Conservation (phyloP, 2,329 filamentous ascomycete genomes). For the Ascochyta koolunga region DNA sequence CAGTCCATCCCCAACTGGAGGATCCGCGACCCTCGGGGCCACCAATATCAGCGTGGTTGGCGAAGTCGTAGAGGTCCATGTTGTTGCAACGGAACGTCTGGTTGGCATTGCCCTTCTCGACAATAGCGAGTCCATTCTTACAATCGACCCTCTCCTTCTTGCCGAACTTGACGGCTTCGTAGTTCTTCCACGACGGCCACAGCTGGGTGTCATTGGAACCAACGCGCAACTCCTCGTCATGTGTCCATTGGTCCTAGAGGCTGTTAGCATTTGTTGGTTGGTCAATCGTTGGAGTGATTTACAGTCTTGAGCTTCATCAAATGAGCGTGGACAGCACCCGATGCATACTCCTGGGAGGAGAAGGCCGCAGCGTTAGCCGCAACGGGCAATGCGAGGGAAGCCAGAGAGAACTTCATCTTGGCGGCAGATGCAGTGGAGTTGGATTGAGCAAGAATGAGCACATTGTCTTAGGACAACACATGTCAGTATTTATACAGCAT, state of each 20-base stretch:
- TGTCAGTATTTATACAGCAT: constrained; percentile 26
- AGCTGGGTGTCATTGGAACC: constrained; percentile 15
- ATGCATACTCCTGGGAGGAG: constrained; percentile 33
- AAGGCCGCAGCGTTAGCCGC: constrained; percentile 29
- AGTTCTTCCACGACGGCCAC: constrained; percentile 31
- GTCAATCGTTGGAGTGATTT: not conserved
- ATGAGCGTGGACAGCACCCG: constrained; percentile 31
- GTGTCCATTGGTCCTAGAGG: constrained; percentile 29
- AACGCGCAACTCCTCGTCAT: constrained; percentile 20
- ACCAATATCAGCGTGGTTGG: constrained; percentile 60
- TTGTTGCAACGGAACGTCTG: constrained; percentile 37
- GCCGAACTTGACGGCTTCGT: constrained; percentile 14
- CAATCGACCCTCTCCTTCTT: constrained; percentile 30
- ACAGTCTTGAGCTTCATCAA: constrained; percentile 37
- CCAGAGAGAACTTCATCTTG: constrained; percentile 36
- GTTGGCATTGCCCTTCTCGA: constrained; percentile 29
- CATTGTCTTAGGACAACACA: constrained; percentile 9
- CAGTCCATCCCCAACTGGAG: constrained; percentile 60
- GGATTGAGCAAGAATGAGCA: constrained; percentile 35
- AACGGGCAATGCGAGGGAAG: constrained; percentile 28
- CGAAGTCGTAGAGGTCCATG: constrained; percentile 63
- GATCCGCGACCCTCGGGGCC: constrained; percentile 50
- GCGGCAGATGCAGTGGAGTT: constrained; percentile 18
- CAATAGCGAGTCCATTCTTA: constrained; percentile 32
- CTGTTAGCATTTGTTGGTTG: not conserved